Base-by-base conservation (phyloP, 2,329 filamentous ascomycete genomes). In the Aspergillus pseudotamarii region DNA sequence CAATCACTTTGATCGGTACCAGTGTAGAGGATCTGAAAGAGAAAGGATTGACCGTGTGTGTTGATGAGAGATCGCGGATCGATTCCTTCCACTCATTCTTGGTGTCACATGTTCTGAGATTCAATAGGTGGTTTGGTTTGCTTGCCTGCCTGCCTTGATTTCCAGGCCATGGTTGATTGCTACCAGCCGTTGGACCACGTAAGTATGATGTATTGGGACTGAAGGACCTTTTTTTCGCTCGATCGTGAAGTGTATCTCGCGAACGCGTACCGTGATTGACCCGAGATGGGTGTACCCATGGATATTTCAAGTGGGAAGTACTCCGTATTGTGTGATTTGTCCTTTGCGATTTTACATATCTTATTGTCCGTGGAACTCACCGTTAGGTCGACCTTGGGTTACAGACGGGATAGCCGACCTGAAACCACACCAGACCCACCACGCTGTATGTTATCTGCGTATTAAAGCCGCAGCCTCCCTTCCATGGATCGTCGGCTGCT, bases 381-480 rank as follows among this genome's bases (percentile, higher is more conserved):
- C 43, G 19, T 50, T 57, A 16, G 32, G 19, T 41, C 32, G 64
- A 54, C 67, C 65, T 66, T 68, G 65, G 66, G 60, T 64, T 23
- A 38, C 28, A 21, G 51, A 61, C 60, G 65, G 65, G 60, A 59
- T 45, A 56, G 61, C 60, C 64, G 61, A 59, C 54, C 57, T 63
- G 63, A 63, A 67, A 66, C 63, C 65, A 36, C 55, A 38, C 32
- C 38, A 58, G 59, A 48, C 61, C 62, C 50, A 60, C 64, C 65
- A 53, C 41, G 12, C 28, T 50, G 58, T n/a, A 45, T 41, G 61
- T 56, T 59, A 62, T 59, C 60, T 58, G 34, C 41, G 57, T 28
- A 54, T 46, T 45, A n/a, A 61, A 60, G 46, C 43, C 38, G 23
- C 51, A 55, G 32, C 50, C 51, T 54, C 51, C 32, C 21, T 54